Conservation (phyloP, 768 basidiomycete genomes). For the Pholiota conissans region DNA sequence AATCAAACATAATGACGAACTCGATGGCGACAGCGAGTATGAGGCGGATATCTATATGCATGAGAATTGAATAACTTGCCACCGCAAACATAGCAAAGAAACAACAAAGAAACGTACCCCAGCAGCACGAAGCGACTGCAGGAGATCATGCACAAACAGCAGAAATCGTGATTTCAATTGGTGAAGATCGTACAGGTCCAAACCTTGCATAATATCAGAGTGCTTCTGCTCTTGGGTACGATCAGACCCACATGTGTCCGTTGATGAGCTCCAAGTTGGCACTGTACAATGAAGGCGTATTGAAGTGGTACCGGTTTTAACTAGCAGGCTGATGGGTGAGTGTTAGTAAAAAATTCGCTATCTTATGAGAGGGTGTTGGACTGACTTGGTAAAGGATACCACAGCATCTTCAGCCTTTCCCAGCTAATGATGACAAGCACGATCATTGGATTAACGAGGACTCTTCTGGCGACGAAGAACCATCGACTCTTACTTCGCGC, state of each 20-base stretch:
- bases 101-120: slow-evolving; percentile 44
- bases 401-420: slow-evolving; percentile 57
- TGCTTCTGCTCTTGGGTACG: neutral
- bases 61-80: neutral
- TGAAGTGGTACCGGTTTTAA: slow-evolving; percentile 44
- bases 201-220: slow-evolving; percentile 33
- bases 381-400: slow-evolving; percentile 61
- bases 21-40: slow-evolving; percentile 63
- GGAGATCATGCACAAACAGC: slow-evolving; percentile 61
- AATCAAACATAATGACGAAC: slow-evolving; percentile 58
- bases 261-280: slow-evolving; percentile 63
- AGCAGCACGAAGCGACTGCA: slow-evolving; percentile 56
- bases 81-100: neutral
- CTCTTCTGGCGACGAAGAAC: neutral
- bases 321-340: slow-evolving; percentile 39
- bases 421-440: slow-evolving; percentile 32
- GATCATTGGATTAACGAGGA: neutral
- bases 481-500: slow-evolving; percentile 7
- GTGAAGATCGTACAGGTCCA: slow-evolving; percentile 70
- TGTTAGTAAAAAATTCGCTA: neutral
- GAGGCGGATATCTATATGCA: slow-evolving; percentile 54
- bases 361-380: slow-evolving; percentile 1
- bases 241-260: slow-evolving; percentile 51
- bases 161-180: slow-evolving; percentile 63
- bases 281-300: slow-evolving; percentile 65